These are phyloP conservation scores for Ambrosiella cleistominuta DNA, from an alignment of 2,329 filamentous ascomycete genomes.

Conservation along the genomic window DNA sequence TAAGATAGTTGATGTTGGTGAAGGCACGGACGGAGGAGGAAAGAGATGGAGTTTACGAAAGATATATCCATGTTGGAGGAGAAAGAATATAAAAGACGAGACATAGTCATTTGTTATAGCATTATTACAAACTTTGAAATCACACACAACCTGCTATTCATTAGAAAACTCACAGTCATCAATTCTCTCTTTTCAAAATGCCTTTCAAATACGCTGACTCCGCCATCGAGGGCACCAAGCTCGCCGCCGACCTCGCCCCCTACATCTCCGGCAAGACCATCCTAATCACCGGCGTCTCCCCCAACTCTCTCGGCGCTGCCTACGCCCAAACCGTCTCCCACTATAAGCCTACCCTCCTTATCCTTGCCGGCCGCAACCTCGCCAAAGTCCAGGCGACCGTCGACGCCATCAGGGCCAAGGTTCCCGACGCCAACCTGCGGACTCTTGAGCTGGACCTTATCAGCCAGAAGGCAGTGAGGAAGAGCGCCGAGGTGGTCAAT, in stretches of 20 bases:
- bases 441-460: slow-evolving; percentile 21
- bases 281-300: slow-evolving; percentile 27
- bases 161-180: not conserved
- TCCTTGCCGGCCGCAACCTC: slow-evolving; percentile 1
- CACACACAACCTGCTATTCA: not conserved
- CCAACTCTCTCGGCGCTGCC: slow-evolving; percentile 21
- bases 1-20: too few relatives aligned
- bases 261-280: slow-evolving; percentile 15
- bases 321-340: slow-evolving; percentile 24
- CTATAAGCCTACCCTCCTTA: slow-evolving; percentile 19
- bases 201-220: not conserved
- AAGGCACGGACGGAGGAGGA: too few relatives aligned
- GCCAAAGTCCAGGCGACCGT: not conserved
- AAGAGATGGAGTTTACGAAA: too few relatives aligned
- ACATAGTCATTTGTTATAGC: too few relatives aligned
- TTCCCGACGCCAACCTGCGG: not conserved
- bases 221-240: not conserved
- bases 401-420: slow-evolving; percentile 11
- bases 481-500: slow-evolving; percentile 21
- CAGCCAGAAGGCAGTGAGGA: slow-evolving; percentile 21
- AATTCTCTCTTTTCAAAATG: not conserved
- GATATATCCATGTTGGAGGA: too few relatives aligned
- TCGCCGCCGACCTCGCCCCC: not conserved
- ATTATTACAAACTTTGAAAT: too few relatives aligned
- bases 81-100: too few relatives aligned